These are phyloP conservation scores for Persicaria tinctoria DNA, from an alignment of 148 eudicot genomes.

Conservation along the genomic window DNA sequence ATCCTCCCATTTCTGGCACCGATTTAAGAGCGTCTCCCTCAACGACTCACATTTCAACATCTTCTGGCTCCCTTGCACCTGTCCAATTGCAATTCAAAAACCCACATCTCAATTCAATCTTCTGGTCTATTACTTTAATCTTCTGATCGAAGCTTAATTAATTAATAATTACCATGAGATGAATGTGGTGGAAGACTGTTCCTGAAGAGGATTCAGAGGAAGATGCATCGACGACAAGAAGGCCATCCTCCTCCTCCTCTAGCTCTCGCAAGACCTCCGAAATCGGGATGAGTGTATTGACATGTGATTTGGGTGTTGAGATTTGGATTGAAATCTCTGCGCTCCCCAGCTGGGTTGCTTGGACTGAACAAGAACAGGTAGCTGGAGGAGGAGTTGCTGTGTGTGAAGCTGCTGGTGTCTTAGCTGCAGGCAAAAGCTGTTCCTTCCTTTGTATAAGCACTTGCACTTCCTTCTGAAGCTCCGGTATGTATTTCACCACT, in stretches of 20 bases:
- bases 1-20: not conserved
- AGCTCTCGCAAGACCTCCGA: constrained; percentile 32
- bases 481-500: constrained; percentile 71
- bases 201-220: constrained; percentile 42
- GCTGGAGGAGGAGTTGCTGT: not conserved
- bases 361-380: constrained; percentile 16
- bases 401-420: not conserved
- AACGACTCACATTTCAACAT: not conserved
- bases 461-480: constrained; percentile 62
- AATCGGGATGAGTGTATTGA: constrained; percentile 14
- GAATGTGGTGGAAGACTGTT: constrained; percentile 46
- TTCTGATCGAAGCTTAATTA: not conserved
- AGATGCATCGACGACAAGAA: constrained; percentile 35
- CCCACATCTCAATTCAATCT: not conserved
- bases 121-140: too few relatives aligned
- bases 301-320: constrained; percentile 21
- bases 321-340: constrained; percentile 38
- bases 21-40: not conserved
- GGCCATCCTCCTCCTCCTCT: constrained; percentile 40
- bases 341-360: constrained; percentile 27
- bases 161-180: constrained; percentile 42
- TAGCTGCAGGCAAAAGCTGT: constrained; percentile 17
- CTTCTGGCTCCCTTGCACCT: constrained; percentile 1
- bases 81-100: not conserved
- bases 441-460: constrained; percentile 36